Evolutionary conservation across 768 basidiomycete genomes (phyloP), one percentile per base, ranked within the genome.

Genomic region (Rhodosporidiobolus sp.): DNA sequence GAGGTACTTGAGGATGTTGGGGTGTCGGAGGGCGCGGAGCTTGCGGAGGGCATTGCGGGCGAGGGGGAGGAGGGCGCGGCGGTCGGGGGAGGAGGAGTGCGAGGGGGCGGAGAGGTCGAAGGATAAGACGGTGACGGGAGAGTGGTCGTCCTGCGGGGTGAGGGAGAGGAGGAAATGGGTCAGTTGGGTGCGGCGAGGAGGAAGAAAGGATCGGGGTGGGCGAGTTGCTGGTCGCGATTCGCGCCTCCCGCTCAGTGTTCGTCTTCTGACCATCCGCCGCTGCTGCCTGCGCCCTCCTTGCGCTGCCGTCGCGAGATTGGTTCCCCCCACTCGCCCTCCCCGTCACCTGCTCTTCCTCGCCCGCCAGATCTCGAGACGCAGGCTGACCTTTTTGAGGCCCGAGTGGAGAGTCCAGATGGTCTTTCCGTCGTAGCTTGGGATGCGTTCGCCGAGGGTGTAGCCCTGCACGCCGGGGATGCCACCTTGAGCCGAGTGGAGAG

Each of bases 1-100:
- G 83, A 99, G 87, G 82, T 94, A 97, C 80, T 91, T 94, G 76
- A 99, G 87, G 3, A 98, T 87, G 81, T 98, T 94, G 0, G 96
- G 96, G 84, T 99, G 96, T 48, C 96, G 87, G 16, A 89, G 91
- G 6, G 91, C 90, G 54, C 94, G 87, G 22, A 98, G 84, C 80
- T 95, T 98, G 67, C 90, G 88, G 58, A 97, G 83, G 2, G 93
- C 87, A 81, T 98, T 99, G 79, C 88, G 88, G 6, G 94, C 95
- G 26, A 97, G 85, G 1, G 88, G 86, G 63, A 90, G 83, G 17
- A 87, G 82, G 46, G 87, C 85, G 77, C 85, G 86, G 52, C 89
- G 86, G 75, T 85, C 87, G 56, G 73, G 73, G 43, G 78, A 16
- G 75, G 77, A 50, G 79, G 76, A 70, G 80, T 81, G 35, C 77